Evolutionary conservation across 2,329 filamentous ascomycete genomes (phyloP), one percentile per base, ranked within the genome.

Genomic region (Aspergillus fumigatiaffinis): DNA sequence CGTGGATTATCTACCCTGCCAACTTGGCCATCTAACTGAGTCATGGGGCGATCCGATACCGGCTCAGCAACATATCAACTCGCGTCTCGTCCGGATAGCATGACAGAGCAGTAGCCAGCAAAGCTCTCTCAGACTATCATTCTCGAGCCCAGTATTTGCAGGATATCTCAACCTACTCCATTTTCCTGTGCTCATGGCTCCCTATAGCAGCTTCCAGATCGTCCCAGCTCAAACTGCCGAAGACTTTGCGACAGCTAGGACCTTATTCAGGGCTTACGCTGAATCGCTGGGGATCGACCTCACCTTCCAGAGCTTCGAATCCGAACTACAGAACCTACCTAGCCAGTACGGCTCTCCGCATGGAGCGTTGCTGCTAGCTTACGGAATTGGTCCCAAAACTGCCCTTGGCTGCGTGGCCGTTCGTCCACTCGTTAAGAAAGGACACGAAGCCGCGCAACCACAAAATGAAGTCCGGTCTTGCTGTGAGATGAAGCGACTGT

Each of bases 401-500:
- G 61, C 66, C 1, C 56, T 84, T 1, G 82, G 83, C 4, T 84
- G 80, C 63, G 76, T 84, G 9, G 81, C 77, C 14, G 64, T 85
- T 1, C 76, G 82, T 14, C 56, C 60, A 12, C 55, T 65, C 26
- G 17, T 42, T 4, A 25, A 44, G 17, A 51, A 12, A 2, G 14
- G 28, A 4, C 6, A 42, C 3, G n/a, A 25, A 12, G 17, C 41
- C 6, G 26, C n/a, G 5, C 14, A 29, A 6, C 32, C 48, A 2
- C 68, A 73, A 2, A 73, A 47, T 44, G 51, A 48, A 9, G 55
- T 38, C 14, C 5, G 57, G 14, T 51, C 50, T 21, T 67, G 59
- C 62, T 81, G 79, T 62, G 84, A 87, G 66, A 80, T 86, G 73
- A 87, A 87, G 66, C 75, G 84, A 1, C 72, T 87, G 0, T 87